Conservation (phyloP, 805 yeast species). For the Metschnikowia colocasiae region DNA sequence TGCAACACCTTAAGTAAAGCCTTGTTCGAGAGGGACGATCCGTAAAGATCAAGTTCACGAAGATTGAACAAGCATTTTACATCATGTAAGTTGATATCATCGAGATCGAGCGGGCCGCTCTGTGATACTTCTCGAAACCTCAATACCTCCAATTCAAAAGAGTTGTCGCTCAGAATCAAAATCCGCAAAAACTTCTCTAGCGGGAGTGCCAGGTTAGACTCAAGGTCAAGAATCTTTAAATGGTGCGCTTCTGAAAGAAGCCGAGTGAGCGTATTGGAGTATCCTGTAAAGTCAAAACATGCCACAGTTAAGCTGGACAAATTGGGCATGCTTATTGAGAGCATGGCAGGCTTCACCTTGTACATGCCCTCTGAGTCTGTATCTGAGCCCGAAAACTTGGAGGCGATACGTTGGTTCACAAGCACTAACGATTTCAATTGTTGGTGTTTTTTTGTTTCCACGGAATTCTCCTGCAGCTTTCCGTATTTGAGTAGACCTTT, state of each 20-base stretch:
- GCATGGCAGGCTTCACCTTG: conserved; percentile 2
- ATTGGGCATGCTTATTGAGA: neutral
- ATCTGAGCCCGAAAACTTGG: neutral
- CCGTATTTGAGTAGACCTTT: neutral
- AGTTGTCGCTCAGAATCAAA: conserved; percentile 27
- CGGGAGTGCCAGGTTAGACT: conserved; percentile 31
- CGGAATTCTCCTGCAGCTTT: neutral
- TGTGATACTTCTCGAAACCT: conserved; percentile 30
- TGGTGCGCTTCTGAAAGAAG: conserved; percentile 20
- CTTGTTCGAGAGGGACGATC: conserved; percentile 10
- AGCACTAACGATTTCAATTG: neutral
- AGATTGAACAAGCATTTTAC: conserved; percentile 24
- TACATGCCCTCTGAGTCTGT: conserved; percentile 1
- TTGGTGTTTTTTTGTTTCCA: neutral
- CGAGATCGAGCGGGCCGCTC: conserved; percentile 22
- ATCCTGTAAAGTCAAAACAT: conserved; percentile 27
- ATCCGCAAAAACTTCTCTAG: conserved; percentile 27
- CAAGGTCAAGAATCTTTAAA: conserved; percentile 26
- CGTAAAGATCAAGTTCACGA: conserved; percentile 28
- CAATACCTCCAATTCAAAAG: conserved; percentile 24
- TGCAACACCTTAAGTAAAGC: conserved; percentile 15
- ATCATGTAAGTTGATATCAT: conserved; percentile 24
- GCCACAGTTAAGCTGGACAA: conserved; percentile 15
- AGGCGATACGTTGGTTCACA: neutral
- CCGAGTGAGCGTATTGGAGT: conserved; percentile 23